phyloP scores from a whole-genome alignment of 495 filamentous ascomycete species.

The Hamigera avellanea region DNA sequence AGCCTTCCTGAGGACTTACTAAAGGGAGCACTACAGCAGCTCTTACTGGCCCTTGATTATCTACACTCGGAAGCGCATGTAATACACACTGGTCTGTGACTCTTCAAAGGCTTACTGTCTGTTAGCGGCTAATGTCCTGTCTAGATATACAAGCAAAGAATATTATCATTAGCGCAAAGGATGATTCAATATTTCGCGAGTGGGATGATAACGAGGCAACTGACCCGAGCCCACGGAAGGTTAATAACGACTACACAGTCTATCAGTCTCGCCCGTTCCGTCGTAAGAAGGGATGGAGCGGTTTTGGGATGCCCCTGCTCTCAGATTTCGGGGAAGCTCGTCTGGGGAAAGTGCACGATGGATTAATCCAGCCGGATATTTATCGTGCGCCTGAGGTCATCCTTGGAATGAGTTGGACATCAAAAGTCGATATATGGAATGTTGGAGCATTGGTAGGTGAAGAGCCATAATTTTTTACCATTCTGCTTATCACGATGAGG shows the following conservation, averaged over 20 bases:
- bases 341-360: conserved; percentile 14
- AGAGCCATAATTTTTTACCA: neutral
- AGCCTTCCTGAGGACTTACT: too few species aligned
- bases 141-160: too few species aligned
- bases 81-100: too few species aligned
- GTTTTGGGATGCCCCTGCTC: conserved; percentile 9
- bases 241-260: conserved; percentile 2
- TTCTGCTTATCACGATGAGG: neutral
- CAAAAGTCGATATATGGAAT: conserved; percentile 28
- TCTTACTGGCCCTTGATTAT: too few species aligned
- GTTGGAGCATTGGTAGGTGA: conserved; percentile 28
- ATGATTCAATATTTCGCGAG: too few species aligned
- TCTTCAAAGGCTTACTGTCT: too few species aligned
- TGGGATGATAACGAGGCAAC: too few species aligned
- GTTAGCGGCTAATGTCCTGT: too few species aligned
- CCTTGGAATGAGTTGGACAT: conserved; percentile 22
- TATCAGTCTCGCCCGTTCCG: conserved; percentile 8
- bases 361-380: conserved; percentile 14
- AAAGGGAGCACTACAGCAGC: too few species aligned
- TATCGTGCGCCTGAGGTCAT: conserved; percentile 30
- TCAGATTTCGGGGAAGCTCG: conserved; percentile 18
- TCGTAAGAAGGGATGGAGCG: conserved; percentile 5
- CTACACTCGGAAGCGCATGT: too few species aligned
- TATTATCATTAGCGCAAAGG: too few species aligned
- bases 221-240: conserved; percentile 10